Evolutionary conservation across 495 filamentous ascomycete genomes (phyloP), one percentile per base, ranked within the genome.

Genomic region (Hypoxylon fragiforme): DNA sequence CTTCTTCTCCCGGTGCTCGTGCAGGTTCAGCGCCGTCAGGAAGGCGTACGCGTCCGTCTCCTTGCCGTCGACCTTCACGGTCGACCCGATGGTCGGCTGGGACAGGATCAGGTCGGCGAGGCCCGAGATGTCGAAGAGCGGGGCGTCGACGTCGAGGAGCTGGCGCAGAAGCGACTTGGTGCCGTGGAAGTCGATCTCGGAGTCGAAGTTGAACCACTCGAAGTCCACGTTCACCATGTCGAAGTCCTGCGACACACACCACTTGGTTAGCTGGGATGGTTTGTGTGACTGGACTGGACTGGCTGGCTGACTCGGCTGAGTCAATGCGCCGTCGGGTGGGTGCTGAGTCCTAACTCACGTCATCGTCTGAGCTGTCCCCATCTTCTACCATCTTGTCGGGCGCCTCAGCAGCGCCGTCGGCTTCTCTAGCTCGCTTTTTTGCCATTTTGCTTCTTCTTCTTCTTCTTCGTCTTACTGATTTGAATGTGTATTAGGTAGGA

Each of bases 161-260:
- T 97, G 94, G 20, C 91, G 88, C 20, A 97, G 77, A 6, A 99
- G 84, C 18, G 83, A 87, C 70, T 96, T 96, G 57, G 96, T 76
- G 26, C 95, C 95, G 71, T 97, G 91, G 71, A 97, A 97, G 67
- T 99, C 95, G 62, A 92, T 80, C 13, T 86, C 80, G 3, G 89
- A 78, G 62, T 96, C 87, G 52, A 92, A 92, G 75, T 97, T 94
- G 75, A 97, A 97, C 84, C 88, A 96, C 73, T 97, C 95, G 70
- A 99, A 99, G 39, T 97, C 92, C 18, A 97, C 91, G 69, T 96
- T 88, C 53, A 99, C 83, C 69, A 94, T 88, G 70, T 95, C 86
- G 59, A 87, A 83, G 41, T 95, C 89, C 90, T 95, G n/a, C n/a
- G n/a, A n/a, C n/a, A n/a, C n/a, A n/a, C n/a, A n/a, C n/a, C n/a